Evolutionary conservation across 768 basidiomycete genomes (phyloP).

Genomic region (Lepiota venenata): DNA sequence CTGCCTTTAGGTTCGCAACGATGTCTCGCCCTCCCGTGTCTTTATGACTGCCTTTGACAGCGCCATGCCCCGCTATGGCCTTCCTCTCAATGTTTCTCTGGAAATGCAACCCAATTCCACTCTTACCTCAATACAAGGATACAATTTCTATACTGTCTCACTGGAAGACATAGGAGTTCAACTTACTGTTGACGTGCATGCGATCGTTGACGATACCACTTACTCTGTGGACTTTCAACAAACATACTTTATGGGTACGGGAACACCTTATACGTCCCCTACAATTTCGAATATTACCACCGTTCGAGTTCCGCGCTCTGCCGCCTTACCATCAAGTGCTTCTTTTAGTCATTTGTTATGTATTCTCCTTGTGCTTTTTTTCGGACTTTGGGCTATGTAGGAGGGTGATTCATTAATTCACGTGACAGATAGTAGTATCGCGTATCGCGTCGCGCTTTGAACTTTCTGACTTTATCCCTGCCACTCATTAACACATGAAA

Average conservation of each 20-base stretch:
- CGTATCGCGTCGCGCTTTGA: too few species aligned
- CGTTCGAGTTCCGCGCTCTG: neutral
- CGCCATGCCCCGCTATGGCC: constrained; percentile 9
- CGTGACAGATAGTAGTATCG: too few species aligned
- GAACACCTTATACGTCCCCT: constrained; percentile 12
- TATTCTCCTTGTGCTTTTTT: neutral
- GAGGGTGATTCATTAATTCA: neutral
- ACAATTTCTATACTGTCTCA: constrained; percentile 12
- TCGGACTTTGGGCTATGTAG: neutral
- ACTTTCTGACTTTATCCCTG: too few species aligned
- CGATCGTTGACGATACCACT: constrained; percentile 7
- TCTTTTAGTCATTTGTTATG: neutral
- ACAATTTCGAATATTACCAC: constrained; percentile 2
- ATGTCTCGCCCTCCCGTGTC: constrained; percentile 12
- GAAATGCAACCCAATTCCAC: constrained; percentile 12
- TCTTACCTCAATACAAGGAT: constrained; percentile 9
- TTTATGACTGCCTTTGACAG: constrained; percentile 15
- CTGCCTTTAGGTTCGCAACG: constrained; percentile 8
- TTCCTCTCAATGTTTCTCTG: constrained; percentile 3
- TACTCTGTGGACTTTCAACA: constrained; percentile 15
- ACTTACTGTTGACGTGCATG: constrained; percentile 15
- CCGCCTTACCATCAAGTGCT: neutral
- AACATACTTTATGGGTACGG: constrained; percentile 13
- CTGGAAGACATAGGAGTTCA: constrained; percentile 11
- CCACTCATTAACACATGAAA: constrained; percentile 6